These are phyloP conservation scores for Euphorbia tirucalli DNA, from an alignment of 345 rosid genomes.

Conservation along the genomic window DNA sequence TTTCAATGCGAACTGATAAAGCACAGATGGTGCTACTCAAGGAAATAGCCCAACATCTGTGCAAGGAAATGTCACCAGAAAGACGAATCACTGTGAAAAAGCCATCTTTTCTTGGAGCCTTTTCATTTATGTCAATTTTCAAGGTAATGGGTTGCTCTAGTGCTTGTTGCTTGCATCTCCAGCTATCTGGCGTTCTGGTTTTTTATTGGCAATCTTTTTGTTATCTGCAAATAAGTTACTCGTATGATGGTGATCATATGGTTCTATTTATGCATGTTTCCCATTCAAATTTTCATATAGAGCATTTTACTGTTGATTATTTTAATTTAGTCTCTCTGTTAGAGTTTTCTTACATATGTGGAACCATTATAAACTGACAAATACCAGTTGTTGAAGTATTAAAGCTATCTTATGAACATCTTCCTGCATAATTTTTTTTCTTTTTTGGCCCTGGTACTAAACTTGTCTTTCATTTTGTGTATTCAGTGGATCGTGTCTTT, in stretches of 20 bases:
- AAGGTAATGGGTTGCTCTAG: slow-evolving; percentile 47
- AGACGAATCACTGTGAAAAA: slow-evolving; percentile 45
- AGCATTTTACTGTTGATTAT: background rate
- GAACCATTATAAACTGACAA: background rate
- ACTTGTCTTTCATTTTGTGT: slow-evolving; percentile 7
- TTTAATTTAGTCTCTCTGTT: background rate
- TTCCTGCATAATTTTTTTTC: slow-evolving; percentile 7
- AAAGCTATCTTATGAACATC: slow-evolving; percentile 10
- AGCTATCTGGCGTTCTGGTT: background rate
- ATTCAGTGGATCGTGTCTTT: slow-evolving; percentile 78
- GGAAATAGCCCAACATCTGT: slow-evolving; percentile 93
- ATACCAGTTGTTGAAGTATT: background rate
- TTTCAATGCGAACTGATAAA: slow-evolving; percentile 92
- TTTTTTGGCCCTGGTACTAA: slow-evolving; percentile 9
- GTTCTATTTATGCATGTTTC: background rate
- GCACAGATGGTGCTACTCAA: slow-evolving; percentile 77
- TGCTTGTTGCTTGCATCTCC: background rate
- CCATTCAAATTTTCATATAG: too few species aligned
- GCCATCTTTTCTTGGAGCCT: slow-evolving; percentile 39
- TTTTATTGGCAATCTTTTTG: background rate
- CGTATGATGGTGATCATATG: background rate
- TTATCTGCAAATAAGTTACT: background rate
- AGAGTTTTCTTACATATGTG: background rate
- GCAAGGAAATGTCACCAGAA: slow-evolving; percentile 71
- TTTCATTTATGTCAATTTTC: slow-evolving; percentile 58